These are phyloP conservation scores for Saturnispora sekii DNA, from an alignment of 805 yeast genomes.

Conservation along the genomic window DNA sequence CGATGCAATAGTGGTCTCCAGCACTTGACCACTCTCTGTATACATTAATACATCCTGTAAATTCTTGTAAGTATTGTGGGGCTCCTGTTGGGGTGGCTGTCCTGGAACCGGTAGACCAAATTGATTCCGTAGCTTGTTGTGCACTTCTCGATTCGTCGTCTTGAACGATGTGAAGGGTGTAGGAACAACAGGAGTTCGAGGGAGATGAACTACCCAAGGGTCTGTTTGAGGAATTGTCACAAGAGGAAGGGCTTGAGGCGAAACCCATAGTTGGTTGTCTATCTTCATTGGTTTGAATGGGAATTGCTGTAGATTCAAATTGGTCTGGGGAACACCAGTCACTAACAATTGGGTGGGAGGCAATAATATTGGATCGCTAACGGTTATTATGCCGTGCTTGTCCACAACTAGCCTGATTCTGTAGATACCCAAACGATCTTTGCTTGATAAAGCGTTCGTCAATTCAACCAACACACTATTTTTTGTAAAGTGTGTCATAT, in stretches of 20 bases:
- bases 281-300: neutral
- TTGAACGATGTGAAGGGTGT: conserved; percentile 83
- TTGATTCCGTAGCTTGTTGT: conserved; percentile 51
- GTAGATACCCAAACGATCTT: conserved; percentile 29
- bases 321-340: conserved; percentile 3
- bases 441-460: conserved; percentile 26
- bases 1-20: conserved; percentile 80
- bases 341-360: conserved; percentile 7
- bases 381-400: conserved; percentile 23
- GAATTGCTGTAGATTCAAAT: conserved; percentile 4
- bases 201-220: conserved; percentile 56
- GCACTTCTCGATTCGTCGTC: conserved; percentile 63
- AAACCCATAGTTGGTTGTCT: neutral
- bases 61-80: neutral
- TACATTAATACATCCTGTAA: conserved; percentile 57
- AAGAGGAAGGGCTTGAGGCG: neutral
- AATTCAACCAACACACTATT: conserved; percentile 34
- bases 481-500: conserved; percentile 28
- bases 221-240: conserved; percentile 6
- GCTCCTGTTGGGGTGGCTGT: conserved; percentile 14
- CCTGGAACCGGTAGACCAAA: conserved; percentile 26
- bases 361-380: conserved; percentile 20
- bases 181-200: conserved; percentile 38
- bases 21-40: conserved; percentile 48
- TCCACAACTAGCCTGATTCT: conserved; percentile 40